These are phyloP conservation scores for Saccharomycopsis synnaedendra DNA, from an alignment of 805 yeast genomes.

Conservation along the genomic window DNA sequence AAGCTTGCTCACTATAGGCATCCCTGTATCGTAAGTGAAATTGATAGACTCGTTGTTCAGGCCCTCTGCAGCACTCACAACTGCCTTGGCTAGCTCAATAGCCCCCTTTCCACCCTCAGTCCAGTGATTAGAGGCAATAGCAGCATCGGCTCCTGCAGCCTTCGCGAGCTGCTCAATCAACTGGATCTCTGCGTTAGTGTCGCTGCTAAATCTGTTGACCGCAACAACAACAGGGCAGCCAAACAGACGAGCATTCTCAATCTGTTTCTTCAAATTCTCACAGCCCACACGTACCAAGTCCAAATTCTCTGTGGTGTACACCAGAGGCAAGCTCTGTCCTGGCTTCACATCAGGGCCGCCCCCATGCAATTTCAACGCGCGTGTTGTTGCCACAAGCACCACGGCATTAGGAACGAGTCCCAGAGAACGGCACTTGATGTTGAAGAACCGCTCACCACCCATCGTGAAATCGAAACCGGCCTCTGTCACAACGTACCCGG, in stretches of 20 bases:
- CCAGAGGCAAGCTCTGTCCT: conserved; percentile 77
- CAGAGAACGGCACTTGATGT: conserved; percentile 89
- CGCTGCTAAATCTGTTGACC: conserved; percentile 77
- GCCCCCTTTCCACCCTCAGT: conserved; percentile 94
- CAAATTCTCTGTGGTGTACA: conserved; percentile 69
- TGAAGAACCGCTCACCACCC: conserved; percentile 98
- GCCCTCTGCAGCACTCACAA: conserved; percentile 52
- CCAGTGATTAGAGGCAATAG: conserved; percentile 89
- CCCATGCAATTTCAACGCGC: conserved; percentile 95
- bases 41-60: conserved; percentile 31
- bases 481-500: conserved; percentile 90
- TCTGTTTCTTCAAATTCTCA: conserved; percentile 84
- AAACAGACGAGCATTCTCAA: conserved; percentile 69
- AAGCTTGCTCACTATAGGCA: conserved; percentile 69
- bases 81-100: conserved; percentile 70
- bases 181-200: conserved; percentile 69
- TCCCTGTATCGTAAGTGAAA: conserved; percentile 58
- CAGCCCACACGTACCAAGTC: conserved; percentile 72
- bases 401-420: conserved; percentile 84
- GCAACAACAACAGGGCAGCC: conserved; percentile 94
- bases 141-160: conserved; percentile 88
- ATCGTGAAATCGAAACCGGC: conserved; percentile 98
- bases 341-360: conserved; percentile 97
- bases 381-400: conserved; percentile 88
- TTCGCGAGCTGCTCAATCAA: conserved; percentile 71